phyloP scores from a whole-genome alignment of 1,284 basidiomycete genomes.

The Irpex sp. region DNA sequence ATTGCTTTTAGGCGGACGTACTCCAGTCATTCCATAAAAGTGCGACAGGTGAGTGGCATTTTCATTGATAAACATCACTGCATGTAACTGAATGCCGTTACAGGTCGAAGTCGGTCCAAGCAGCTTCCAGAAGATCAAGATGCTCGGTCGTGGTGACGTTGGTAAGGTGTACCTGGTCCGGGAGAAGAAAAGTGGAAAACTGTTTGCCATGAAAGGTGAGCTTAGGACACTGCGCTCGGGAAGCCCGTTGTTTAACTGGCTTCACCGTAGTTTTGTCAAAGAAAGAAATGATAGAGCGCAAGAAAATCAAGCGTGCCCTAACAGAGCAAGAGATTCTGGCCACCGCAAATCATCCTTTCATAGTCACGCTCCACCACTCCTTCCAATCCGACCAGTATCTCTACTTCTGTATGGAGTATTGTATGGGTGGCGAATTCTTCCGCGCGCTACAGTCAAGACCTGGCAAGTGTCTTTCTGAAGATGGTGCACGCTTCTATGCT shows the following conservation, averaged over 20 bases:
- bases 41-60: conserved; percentile 65
- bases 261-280: conserved; percentile 78
- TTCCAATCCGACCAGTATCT: conserved; percentile 98
- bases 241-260: conserved; percentile 1
- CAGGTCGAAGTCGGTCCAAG: conserved; percentile 88
- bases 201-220: conserved; percentile 96
- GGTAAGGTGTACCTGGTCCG: conserved; percentile 94
- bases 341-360: conserved; percentile 96
- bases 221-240: conserved; percentile 11
- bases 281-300: conserved; percentile 97
- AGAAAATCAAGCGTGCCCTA: conserved; percentile 95
- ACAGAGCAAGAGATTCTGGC: conserved; percentile 97
- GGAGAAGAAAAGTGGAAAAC: conserved; percentile 91
- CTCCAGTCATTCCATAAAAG: conserved; percentile 97
- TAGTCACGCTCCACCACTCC: conserved; percentile 95
- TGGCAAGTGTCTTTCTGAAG: conserved; percentile 93
- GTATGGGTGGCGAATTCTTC: conserved; percentile 99
- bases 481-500: conserved; percentile 96
- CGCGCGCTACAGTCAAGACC: conserved; percentile 93
- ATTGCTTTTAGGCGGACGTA: conserved; percentile 90
- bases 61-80: conserved; percentile 1
- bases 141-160: conserved; percentile 94
- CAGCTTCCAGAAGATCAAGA: conserved; percentile 92
- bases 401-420: conserved; percentile 99
- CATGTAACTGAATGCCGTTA: conserved; percentile 7